Conservation (phyloP, 257 asterid genomes). For the Primulina huaijiensis region DNA sequence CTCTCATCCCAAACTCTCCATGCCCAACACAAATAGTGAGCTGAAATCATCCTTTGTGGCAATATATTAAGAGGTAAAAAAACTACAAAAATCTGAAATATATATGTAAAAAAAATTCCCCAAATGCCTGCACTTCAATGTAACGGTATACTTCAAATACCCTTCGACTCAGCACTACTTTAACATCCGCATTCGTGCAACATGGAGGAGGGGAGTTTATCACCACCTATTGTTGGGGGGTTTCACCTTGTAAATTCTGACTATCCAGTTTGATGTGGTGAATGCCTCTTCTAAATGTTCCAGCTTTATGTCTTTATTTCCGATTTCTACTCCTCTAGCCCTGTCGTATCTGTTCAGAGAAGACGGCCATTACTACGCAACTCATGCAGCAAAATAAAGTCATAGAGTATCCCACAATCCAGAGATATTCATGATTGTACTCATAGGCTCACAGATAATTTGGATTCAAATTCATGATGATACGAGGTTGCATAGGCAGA, state of each 20-base stretch:
- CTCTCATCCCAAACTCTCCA: neutral
- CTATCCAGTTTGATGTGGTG: conserved; percentile 96
- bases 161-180: conserved; percentile 35
- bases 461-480: neutral
- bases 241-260: conserved; percentile 90
- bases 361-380: conserved; percentile 8
- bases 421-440: neutral
- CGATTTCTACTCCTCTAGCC: conserved; percentile 97
- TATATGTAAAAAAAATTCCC: no score
- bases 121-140: neutral
- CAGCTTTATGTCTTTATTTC: conserved; percentile 89
- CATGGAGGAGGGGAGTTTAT: conserved; percentile 18
- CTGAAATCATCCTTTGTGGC: neutral
- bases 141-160: conserved; percentile 25
- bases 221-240: conserved; percentile 94
- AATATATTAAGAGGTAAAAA: neutral
- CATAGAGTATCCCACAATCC: neutral
- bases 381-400: neutral
- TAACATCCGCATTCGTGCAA: conserved; percentile 27
- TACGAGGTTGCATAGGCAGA: neutral
- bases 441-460: neutral
- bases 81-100: neutral
- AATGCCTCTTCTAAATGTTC: conserved; percentile 92
- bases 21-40: neutral
- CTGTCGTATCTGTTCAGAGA: conserved; percentile 67